Evolutionary conservation across 108 stramenopile genomes (phyloP).

Genomic region (Cyclotella choctawhatcheeana): DNA sequence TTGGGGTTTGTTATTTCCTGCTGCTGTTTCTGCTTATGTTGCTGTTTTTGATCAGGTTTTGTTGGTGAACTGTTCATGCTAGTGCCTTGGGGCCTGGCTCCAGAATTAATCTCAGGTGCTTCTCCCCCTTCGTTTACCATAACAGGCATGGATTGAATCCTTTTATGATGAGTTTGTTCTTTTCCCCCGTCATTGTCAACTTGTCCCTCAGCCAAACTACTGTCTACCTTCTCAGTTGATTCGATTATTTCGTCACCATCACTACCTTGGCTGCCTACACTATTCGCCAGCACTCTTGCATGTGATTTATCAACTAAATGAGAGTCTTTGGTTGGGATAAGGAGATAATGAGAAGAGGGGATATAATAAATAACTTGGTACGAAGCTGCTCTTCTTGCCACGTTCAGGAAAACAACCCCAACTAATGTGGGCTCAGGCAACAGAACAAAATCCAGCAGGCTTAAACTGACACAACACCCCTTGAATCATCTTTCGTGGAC

Average conservation of each 20-base stretch:
- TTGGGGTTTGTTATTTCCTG: background rate
- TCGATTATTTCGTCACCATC: background rate
- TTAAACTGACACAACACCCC: too few relatives aligned
- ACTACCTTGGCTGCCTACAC: background rate
- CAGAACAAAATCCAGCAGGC: background rate
- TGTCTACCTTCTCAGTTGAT: background rate
- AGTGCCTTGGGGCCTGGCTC: constrained; percentile 2
- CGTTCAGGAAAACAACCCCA: too few relatives aligned
- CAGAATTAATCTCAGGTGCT: background rate
- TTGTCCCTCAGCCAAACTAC: background rate
- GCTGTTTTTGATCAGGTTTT: background rate
- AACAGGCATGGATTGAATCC: too few relatives aligned
- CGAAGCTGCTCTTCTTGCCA: too few relatives aligned
- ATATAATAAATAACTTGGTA: background rate
- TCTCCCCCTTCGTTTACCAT: background rate
- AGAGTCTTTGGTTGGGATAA: background rate
- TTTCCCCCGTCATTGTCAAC: background rate
- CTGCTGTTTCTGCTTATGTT: constrained; percentile 8
- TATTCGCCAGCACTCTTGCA: background rate
- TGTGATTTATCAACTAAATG: background rate
- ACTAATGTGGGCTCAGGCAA: too few relatives aligned
- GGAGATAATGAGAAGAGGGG: background rate
- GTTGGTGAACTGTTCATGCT: background rate
- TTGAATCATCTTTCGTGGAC: too few relatives aligned
- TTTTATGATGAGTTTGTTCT: too few relatives aligned